phyloP scores from a whole-genome alignment of 495 filamentous ascomycete genomes.

The Tuber brumale region DNA sequence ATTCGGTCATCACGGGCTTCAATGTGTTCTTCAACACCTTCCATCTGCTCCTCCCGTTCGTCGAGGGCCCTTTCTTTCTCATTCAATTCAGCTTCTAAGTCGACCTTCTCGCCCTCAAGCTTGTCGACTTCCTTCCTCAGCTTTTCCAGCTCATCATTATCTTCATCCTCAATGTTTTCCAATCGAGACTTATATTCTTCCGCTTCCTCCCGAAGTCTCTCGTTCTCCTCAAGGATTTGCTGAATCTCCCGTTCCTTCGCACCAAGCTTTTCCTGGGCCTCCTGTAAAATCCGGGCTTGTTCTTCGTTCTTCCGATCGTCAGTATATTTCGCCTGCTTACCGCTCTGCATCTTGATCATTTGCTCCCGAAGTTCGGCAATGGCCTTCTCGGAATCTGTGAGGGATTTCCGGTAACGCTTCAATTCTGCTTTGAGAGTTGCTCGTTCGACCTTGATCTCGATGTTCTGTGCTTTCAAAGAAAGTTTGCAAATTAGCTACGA shows the following conservation, averaged over 20 bases:
- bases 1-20: slow-evolving; percentile 43
- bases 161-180: slow-evolving; percentile 58
- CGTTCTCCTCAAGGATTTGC: slow-evolving; percentile 43
- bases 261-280: slow-evolving; percentile 52
- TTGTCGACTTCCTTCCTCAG: slow-evolving; percentile 53
- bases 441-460: slow-evolving; percentile 85
- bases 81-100: slow-evolving; percentile 57
- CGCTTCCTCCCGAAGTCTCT: slow-evolving; percentile 61
- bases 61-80: slow-evolving; percentile 58
- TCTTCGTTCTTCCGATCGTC: slow-evolving; percentile 47
- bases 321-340: slow-evolving; percentile 51
- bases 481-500: neutral
- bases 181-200: slow-evolving; percentile 61
- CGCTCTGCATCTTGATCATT: slow-evolving; percentile 64
- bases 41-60: slow-evolving; percentile 54
- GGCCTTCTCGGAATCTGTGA: slow-evolving; percentile 71
- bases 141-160: slow-evolving; percentile 59
- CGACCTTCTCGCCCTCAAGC: slow-evolving; percentile 54
- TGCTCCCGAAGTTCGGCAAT: slow-evolving; percentile 66
- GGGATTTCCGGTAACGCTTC: slow-evolving; percentile 68
- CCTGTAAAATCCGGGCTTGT: slow-evolving; percentile 49
- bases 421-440: slow-evolving; percentile 82
- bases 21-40: slow-evolving; percentile 53
- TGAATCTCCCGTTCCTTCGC: slow-evolving; percentile 43
- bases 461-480: slow-evolving; percentile 52